phyloP scores from a whole-genome alignment of 306 rosid species.

The Vigna nakashimae region DNA sequence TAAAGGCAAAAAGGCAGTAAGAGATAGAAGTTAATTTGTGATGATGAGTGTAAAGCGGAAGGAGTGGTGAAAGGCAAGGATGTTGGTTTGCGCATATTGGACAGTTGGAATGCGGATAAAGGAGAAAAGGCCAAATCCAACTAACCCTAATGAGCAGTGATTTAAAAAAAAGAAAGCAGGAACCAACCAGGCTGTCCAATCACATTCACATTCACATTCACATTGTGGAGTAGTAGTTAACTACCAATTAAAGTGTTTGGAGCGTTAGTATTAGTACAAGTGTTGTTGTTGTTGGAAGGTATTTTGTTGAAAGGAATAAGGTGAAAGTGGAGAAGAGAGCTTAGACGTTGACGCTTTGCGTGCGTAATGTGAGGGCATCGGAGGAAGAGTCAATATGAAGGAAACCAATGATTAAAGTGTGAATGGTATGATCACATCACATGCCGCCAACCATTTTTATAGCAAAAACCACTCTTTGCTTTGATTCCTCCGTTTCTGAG shows the following conservation, averaged over 20 bases:
- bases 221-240: not conserved
- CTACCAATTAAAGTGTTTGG: conserved; percentile 16
- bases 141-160: conserved; percentile 30
- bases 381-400: conserved; percentile 45
- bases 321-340: not conserved
- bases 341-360: conserved; percentile 51
- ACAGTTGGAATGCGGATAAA: conserved; percentile 45
- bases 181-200: conserved; percentile 36
- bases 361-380: conserved; percentile 41
- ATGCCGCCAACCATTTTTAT: conserved; percentile 49
- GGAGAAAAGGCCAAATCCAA: conserved; percentile 44
- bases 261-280: no score
- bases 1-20: conserved; percentile 29
- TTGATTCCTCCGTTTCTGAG: conserved; percentile 33
- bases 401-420: conserved; percentile 54
- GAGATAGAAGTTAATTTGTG: conserved; percentile 10
- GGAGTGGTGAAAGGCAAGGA: not conserved
- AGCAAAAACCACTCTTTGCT: not conserved
- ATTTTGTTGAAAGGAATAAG: conserved; percentile 26
- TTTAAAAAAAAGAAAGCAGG: not conserved
- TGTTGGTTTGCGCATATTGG: not conserved
- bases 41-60: conserved; percentile 39
- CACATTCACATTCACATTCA: conserved; percentile 19
- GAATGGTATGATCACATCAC: conserved; percentile 25
- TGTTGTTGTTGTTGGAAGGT: no score